phyloP scores from a whole-genome alignment of 352 stramenopile species.

The Albugo laibachii region DNA sequence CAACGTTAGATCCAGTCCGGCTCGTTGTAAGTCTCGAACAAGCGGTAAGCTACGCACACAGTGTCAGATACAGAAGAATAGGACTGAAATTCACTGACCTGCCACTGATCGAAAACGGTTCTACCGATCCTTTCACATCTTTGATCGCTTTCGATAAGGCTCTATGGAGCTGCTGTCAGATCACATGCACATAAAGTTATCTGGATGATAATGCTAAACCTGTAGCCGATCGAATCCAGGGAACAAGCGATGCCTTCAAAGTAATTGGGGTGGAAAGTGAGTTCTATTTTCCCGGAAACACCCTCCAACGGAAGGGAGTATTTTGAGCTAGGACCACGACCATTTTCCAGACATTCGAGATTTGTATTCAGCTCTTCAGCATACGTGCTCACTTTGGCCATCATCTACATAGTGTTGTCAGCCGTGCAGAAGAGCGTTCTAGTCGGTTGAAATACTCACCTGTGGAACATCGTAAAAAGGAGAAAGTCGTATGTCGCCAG shows the following conservation, averaged over 20 bases:
- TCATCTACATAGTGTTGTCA: constrained; percentile 18
- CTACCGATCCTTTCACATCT: constrained; percentile 52
- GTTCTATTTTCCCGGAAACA: constrained; percentile 62
- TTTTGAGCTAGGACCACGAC: constrained; percentile 79
- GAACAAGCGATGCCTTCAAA: constrained; percentile 86
- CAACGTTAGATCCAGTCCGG: constrained; percentile 52
- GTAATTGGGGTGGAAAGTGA: constrained; percentile 63
- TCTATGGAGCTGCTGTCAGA: constrained; percentile 6
- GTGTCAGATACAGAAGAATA: constrained; percentile 13
- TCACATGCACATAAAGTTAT: background rate
- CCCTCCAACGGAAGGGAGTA: constrained; percentile 76
- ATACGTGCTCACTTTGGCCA: constrained; percentile 57
- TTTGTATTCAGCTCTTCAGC: constrained; percentile 76
- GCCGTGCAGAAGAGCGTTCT: background rate
- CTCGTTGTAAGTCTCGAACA: constrained; percentile 56
- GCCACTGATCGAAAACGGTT: constrained; percentile 85
- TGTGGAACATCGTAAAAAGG: constrained; percentile 86
- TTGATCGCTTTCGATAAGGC: constrained; percentile 58
- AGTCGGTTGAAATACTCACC: constrained; percentile 16
- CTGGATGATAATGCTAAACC: constrained; percentile 10
- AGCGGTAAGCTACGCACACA: constrained; percentile 27
- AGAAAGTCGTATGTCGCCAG: constrained; percentile 78
- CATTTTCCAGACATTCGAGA: constrained; percentile 55
- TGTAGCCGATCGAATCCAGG: constrained; percentile 77
- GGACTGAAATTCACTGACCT: constrained; percentile 7